Evolutionary conservation across 768 basidiomycete species (phyloP).

Genomic region (Phylloporus rhodoxanthus): DNA sequence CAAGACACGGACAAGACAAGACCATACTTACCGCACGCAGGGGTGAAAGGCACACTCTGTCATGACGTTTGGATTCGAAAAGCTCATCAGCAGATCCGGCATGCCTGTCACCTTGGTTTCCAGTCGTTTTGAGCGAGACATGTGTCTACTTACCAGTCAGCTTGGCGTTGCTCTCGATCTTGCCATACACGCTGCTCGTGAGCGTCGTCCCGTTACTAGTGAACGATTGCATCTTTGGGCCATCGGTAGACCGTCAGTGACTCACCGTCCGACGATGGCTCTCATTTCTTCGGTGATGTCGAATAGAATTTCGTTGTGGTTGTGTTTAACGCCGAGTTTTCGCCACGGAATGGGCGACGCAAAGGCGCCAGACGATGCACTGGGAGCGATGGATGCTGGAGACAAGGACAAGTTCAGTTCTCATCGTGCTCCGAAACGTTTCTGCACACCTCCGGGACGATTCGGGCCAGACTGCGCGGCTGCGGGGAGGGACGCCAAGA

Average conservation of each 20-base stretch:
- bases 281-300: constrained; percentile 81
- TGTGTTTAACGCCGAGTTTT: constrained; percentile 73
- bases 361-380: constrained; percentile 47
- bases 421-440: not conserved
- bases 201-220: constrained; percentile 63
- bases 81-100: constrained; percentile 78
- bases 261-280: constrained; percentile 35
- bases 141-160: constrained; percentile 55
- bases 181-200: constrained; percentile 65
- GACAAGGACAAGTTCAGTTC: not conserved
- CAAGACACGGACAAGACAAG: not conserved
- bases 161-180: constrained; percentile 68
- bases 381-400: constrained; percentile 32
- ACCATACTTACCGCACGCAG: constrained; percentile 68
- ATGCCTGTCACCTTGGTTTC: constrained; percentile 48
- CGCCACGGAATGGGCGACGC: constrained; percentile 94
- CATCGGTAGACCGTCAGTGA: not conserved
- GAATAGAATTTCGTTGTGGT: constrained; percentile 89
- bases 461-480: constrained; percentile 22
- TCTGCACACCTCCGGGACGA: constrained; percentile 25
- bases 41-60: constrained; percentile 86
- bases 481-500: constrained; percentile 38
- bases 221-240: not conserved
- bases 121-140: not conserved
- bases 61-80: constrained; percentile 68